Conservation (phyloP, 768 basidiomycete species). For the Infundibulicybe gibba region DNA sequence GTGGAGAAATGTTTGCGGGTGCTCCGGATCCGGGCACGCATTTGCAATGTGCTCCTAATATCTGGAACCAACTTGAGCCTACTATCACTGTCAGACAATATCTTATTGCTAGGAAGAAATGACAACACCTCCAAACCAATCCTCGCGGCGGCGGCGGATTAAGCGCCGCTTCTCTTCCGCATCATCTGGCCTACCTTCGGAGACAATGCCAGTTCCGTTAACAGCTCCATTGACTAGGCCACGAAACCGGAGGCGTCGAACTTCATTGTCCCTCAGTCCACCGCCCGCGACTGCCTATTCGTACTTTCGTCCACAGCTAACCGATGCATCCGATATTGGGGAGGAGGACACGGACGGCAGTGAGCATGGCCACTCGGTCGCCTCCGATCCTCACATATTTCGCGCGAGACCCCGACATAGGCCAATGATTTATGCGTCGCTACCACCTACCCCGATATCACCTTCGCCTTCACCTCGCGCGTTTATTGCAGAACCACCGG, state of each 20-base stretch:
- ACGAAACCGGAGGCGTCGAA: not conserved
- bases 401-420: constrained; percentile 16
- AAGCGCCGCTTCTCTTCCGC: not conserved
- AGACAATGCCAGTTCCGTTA: not conserved
- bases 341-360: constrained; percentile 3
- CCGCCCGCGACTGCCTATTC: not conserved
- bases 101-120: not conserved
- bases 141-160: not conserved
- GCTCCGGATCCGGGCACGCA: no score
- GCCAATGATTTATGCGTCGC: constrained; percentile 63
- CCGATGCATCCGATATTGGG: constrained; percentile 12
- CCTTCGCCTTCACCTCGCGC: constrained; percentile 36
- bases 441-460: constrained; percentile 70
- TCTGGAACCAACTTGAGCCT: no score
- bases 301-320: constrained; percentile 16
- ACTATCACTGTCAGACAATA: no score
- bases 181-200: not conserved
- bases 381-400: constrained; percentile 19
- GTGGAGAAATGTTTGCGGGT: no score
- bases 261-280: not conserved
- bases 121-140: not conserved
- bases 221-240: no score
- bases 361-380: constrained; percentile 19
- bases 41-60: no score
- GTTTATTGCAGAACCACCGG: constrained; percentile 26